A percentile compares a stretch with the other conserved stretches of the same genome.
These are phyloP conservation scores for Filosporella fistucella DNA, from an alignment of 495 filamentous ascomycete genomes.

Conservation along the genomic window DNA sequence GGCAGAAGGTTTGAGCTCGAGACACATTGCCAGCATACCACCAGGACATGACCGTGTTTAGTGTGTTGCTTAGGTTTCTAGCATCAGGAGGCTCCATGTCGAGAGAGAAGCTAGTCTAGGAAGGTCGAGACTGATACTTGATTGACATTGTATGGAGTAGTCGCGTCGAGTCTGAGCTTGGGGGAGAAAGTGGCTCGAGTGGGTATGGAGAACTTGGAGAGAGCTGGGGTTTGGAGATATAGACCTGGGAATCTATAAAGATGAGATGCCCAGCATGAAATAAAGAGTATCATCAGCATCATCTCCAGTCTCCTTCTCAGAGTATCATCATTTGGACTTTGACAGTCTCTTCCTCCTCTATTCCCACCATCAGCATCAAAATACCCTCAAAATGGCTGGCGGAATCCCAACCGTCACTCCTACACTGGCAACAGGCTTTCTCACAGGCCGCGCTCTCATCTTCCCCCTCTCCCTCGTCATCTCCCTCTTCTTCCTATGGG, in stretches of 20 bases:
- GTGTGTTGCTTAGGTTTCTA: not conserved
- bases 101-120: not conserved
- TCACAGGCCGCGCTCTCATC: slow-evolving; percentile 15
- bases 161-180: not conserved
- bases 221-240: slow-evolving; percentile 2
- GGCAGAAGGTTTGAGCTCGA: not conserved
- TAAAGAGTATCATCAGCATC: slow-evolving; percentile 5
- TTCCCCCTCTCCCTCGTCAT: slow-evolving; percentile 49
- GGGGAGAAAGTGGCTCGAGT: not conserved
- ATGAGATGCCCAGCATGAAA: slow-evolving; percentile 1
- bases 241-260: slow-evolving; percentile 1
- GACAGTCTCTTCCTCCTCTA: not conserved
- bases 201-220: not conserved
- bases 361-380: not conserved
- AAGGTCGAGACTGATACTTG: too few species aligned
- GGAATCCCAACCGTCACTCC: slow-evolving; percentile 15
- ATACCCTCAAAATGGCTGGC: slow-evolving; percentile 14
- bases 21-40: too few species aligned
- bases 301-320: slow-evolving; percentile 6
- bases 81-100: not conserved
- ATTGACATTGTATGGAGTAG: too few species aligned
- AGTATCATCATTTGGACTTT: not conserved
- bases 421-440: slow-evolving; percentile 14
- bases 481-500: slow-evolving; percentile 82
- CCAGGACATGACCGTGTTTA: too few species aligned